Conservation (phyloP, 768 basidiomycete species). For the Termitomyces titanicus region DNA sequence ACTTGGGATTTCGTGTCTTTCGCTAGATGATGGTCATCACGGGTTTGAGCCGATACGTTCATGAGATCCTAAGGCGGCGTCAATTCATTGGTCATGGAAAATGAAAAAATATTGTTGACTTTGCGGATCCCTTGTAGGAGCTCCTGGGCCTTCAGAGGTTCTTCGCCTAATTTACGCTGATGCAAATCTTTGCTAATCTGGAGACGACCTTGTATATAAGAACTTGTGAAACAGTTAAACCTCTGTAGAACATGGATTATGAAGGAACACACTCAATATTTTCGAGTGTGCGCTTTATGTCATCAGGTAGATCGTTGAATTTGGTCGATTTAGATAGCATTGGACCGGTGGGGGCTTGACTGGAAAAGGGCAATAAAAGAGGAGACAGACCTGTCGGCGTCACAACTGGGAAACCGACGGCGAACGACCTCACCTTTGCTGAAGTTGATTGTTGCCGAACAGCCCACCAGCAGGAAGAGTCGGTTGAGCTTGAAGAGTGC, state of each 20-base stretch:
- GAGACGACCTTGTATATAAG: conserved; percentile 71
- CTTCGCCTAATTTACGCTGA: conserved; percentile 71
- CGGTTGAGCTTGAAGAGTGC: conserved; percentile 28
- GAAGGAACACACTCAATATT: conserved; percentile 56
- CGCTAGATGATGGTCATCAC: conserved; percentile 62
- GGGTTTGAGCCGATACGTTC: conserved; percentile 56
- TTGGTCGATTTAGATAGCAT: conserved; percentile 60
- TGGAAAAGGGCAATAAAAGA: conserved; percentile 1
- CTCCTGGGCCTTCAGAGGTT: conserved; percentile 70
- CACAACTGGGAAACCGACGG: neutral
- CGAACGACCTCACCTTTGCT: conserved; percentile 23
- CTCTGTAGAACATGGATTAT: neutral
- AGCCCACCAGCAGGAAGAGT: conserved; percentile 25
- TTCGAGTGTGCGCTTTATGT: conserved; percentile 61
- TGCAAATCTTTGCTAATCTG: conserved; percentile 81
- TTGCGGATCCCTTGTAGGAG: conserved; percentile 65
- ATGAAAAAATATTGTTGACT: conserved; percentile 28
- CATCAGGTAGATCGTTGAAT: conserved; percentile 80
- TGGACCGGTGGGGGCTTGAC: conserved; percentile 25
- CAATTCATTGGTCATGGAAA: neutral
- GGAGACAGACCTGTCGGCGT: neutral
- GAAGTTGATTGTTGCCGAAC: conserved; percentile 28
- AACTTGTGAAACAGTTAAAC: conserved; percentile 30
- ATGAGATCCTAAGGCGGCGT: conserved; percentile 52
- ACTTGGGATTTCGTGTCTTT: conserved; percentile 72